These are phyloP conservation scores for Globisporangium heterothallicum DNA, from an alignment of 352 stramenopile species.

Conservation along the genomic window DNA sequence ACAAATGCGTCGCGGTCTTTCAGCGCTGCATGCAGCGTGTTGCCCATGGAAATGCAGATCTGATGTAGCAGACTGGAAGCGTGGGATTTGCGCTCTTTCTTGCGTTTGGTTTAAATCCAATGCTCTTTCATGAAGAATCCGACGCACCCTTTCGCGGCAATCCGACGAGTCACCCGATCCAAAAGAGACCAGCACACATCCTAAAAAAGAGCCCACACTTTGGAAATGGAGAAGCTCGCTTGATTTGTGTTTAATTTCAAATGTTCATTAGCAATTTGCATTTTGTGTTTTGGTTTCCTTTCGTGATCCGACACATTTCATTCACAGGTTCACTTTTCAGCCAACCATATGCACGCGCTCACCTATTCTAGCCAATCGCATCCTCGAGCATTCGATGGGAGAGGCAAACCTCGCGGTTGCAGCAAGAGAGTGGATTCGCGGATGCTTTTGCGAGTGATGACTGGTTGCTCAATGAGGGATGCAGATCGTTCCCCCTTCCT, in stretches of 20 bases:
- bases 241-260: too few relatives aligned
- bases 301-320: too few relatives aligned
- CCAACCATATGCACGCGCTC: not conserved
- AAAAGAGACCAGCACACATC: not conserved
- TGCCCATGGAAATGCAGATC: slow-evolving; percentile 27
- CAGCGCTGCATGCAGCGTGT: slow-evolving; percentile 46
- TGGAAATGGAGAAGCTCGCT: too few relatives aligned
- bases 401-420: not conserved
- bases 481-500: slow-evolving; percentile 1
- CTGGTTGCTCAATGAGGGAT: slow-evolving; percentile 1
- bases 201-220: not conserved
- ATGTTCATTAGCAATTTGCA: too few relatives aligned
- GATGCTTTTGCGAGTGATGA: not conserved
- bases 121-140: not conserved
- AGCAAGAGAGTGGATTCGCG: not conserved
- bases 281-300: too few relatives aligned
- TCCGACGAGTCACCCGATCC: slow-evolving; percentile 11
- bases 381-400: slow-evolving; percentile 10
- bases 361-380: slow-evolving; percentile 7
- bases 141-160: slow-evolving; percentile 27
- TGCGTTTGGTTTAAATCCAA: not conserved
- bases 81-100: not conserved
- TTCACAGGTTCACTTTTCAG: slow-evolving; percentile 15
- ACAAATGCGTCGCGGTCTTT: slow-evolving; percentile 34
- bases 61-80: not conserved